Evolutionary conservation across 2,329 filamentous ascomycete genomes (phyloP).

Genomic region (Penicillium crustosum): DNA sequence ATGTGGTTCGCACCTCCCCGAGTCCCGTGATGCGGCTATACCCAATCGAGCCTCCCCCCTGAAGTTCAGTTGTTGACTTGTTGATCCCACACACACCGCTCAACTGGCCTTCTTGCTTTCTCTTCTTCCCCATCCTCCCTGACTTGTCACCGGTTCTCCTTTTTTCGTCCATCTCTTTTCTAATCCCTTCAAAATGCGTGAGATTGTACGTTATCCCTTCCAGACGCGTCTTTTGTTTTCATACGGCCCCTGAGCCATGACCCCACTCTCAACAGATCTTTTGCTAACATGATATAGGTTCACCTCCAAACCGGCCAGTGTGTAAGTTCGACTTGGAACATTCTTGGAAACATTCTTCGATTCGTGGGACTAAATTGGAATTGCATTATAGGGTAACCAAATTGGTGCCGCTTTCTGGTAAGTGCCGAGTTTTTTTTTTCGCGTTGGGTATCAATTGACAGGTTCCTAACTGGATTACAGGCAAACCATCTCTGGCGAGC

Average conservation of each 20-base stretch:
- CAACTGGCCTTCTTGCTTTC: constrained; percentile 24
- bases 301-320: constrained; percentile 99
- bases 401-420: constrained; percentile 99
- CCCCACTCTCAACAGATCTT: constrained; percentile 32
- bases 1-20: constrained; percentile 32
- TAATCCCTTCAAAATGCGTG: constrained; percentile 57
- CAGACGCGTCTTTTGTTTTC: constrained; percentile 40
- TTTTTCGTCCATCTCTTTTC: constrained; percentile 13
- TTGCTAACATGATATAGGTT: constrained; percentile 65
- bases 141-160: constrained; percentile 23
- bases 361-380: constrained; percentile 28
- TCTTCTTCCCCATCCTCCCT: constrained; percentile 27
- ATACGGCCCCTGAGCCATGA: constrained; percentile 31
- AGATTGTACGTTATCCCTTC: constrained; percentile 59
- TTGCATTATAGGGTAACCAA: constrained; percentile 84
- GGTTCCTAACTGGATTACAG: constrained; percentile 50
- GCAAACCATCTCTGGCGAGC: constrained; percentile 84
- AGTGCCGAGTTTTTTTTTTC: constrained; percentile 35
- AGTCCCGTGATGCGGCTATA: constrained; percentile 32
- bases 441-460: constrained; percentile 19
- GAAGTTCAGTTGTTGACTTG: constrained; percentile 26
- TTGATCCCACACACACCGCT: constrained; percentile 40
- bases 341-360: constrained; percentile 7
- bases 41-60: constrained; percentile 25
- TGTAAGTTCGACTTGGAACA: constrained; percentile 59